Conservation (phyloP, 2,329 filamentous ascomycete genomes). For the Hawksworthiomyces lignivorus region DNA sequence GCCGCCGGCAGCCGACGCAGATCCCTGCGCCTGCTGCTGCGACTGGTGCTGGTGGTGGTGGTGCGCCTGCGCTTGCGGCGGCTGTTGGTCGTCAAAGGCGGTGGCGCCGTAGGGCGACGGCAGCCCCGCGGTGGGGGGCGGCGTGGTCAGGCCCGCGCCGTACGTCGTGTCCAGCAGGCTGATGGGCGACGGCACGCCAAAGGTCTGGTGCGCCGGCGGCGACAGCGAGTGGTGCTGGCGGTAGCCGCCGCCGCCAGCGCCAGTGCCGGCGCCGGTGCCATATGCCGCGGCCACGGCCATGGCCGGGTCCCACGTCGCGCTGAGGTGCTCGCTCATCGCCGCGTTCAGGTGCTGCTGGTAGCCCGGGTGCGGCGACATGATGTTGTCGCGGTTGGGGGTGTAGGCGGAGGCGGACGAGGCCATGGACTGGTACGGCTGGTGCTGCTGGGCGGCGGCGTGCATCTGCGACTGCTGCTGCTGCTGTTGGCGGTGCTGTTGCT, state of each 20-base stretch:
- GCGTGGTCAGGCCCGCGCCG: constrained; percentile 46
- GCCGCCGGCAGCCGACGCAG: too few species aligned
- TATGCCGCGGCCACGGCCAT: constrained; percentile 24
- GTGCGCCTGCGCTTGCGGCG: not conserved
- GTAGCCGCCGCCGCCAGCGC: not conserved
- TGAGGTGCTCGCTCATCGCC: constrained; percentile 51
- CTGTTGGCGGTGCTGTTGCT: constrained; percentile 1
- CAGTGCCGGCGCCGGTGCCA: constrained; percentile 1
- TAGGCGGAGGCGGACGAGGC: constrained; percentile 11
- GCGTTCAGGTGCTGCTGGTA: constrained; percentile 46
- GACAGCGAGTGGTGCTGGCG: constrained; percentile 12
- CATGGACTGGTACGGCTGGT: constrained; percentile 7
- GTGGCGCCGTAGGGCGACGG: constrained; percentile 31
- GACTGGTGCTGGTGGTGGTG: constrained; percentile 9
- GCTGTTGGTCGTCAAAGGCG: not conserved
- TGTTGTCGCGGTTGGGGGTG: constrained; percentile 28
- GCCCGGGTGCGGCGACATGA: constrained; percentile 47
- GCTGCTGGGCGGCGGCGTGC: constrained; percentile 1
- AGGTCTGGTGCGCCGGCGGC: constrained; percentile 8
- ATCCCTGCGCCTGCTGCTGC: not conserved
- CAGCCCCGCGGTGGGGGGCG: constrained; percentile 46
- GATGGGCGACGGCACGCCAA: constrained; percentile 15
- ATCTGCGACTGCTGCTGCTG: constrained; percentile 5
- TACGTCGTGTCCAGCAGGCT: constrained; percentile 41
- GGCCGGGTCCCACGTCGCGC: constrained; percentile 21